Evolutionary conservation across 306 rosid species (phyloP), one percentile per base, ranked within the genome.

Genomic region (Begonia fuchsioides): DNA sequence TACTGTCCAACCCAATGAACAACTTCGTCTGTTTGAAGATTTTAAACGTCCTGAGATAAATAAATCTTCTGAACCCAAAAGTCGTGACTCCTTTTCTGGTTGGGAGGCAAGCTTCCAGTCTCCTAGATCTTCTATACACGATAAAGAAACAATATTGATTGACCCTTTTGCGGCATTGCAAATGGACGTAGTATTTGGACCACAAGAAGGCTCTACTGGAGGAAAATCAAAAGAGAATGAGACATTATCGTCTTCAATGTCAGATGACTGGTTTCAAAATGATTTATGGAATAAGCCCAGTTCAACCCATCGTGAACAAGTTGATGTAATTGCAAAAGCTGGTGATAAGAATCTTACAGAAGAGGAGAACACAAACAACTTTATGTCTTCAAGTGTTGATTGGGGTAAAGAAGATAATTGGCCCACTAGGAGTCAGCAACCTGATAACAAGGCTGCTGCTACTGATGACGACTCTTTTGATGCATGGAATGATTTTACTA

Each of bases 101-200:
- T 85, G 95, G 95, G 85, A 66, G 45, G 79, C 92, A 19, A 67
- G 63, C 65, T 82, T 90, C 61, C 76, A 65, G 59, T 54, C 68
- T 55, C 77, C 70, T 62, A 62, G 72, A 67, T 58, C 82, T 56
- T 72, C 57, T 62, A 61, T 55, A 32, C 14, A 51, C 68, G 66
- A 35, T 12, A 53, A 72, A 53, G 72, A 62, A 51, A 39, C 76
- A 14, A 68, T 71, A 52, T 62, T 82, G 39, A 10, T 59, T 50
- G 71, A 64, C 59, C 70, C 67, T 39, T 64, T 68, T 14, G 58
- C 64, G 44, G 75, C 54, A 77, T 76, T 49, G 17, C 60, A 49
- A 15, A 17, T 67, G 9, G 86, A 78, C 58, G 46, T 54, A 2
- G 55, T 59, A 26, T 78, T 72, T 67, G 80, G 76, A 51, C 35